Base-by-base conservation (phyloP, 495 filamentous ascomycete species). In the Penicillium salamii region DNA sequence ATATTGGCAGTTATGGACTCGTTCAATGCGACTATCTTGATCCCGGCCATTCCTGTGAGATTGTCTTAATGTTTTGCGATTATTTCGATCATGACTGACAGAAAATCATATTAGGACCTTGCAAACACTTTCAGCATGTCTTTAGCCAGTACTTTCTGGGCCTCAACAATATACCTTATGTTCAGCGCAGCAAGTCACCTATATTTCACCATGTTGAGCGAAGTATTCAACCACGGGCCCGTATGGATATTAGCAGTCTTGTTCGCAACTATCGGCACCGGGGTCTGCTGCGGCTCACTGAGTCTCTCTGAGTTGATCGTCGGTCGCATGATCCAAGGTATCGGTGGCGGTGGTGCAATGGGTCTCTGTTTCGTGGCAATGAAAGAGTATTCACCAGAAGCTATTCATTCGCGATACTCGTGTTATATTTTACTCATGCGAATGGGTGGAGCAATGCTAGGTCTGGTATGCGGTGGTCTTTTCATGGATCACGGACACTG, bases 331-430 rank as follows among this genome's bases (percentile, higher is more conserved):
- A 67, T 90, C 12, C 87, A 90, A 45, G 87, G 87, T 15, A 68
- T 87, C n/a, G 87, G 87, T 18, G 85, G 84, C 15, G 87, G 87
- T 17, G 87, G 86, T 1, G 74, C 87, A 9, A 75, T 83, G 34
- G 74, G 74, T 7, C 62, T 89, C 28, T 81, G 80, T 1, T 80
- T 86, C 54, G 78, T 89, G 37, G 57, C 89, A 2, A 72, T 91
- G 48, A 80, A 84, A 0, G 85, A 89, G 52, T 63, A 87, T 3
- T 78, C 77, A 12, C 74, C 76, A 0, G 58, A 69, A 34, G 52
- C 62, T 2, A 58, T 75, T 18, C 66, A 70, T n/a, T 67, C 65
- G 7, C 65, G 66, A 14, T 77, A 69, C 42, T 67, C 61, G 13
- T 63, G 64, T n/a, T 71, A 70, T 19, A 57, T 73, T 7, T 52